A percentile compares a stretch with the other conserved stretches of the same genome.
Evolutionary conservation across 768 basidiomycete genomes (phyloP).

Genomic region (Tephrocybe sp.): DNA sequence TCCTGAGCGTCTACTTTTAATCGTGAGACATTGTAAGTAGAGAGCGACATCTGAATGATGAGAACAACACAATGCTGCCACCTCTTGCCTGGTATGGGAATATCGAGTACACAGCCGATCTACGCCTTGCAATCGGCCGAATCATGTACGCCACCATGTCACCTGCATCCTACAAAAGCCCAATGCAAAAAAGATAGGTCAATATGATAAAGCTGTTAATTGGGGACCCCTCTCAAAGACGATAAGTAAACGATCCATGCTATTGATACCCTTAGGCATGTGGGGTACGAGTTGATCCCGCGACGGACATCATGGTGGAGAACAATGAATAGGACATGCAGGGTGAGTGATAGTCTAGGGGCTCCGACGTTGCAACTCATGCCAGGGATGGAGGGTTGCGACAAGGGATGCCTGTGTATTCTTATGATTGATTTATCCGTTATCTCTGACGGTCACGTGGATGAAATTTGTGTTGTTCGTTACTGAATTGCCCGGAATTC

Average conservation of each 20-base stretch:
- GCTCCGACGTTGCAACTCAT: too few relatives aligned
- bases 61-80: background rate
- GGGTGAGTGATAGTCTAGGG: background rate
- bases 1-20: too few relatives aligned
- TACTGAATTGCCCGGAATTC: conserved; percentile 4
- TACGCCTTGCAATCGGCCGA: conserved; percentile 10
- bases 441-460: conserved; percentile 11
- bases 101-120: conserved; percentile 5
- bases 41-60: too few relatives aligned
- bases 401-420: background rate
- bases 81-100: conserved; percentile 3
- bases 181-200: too few relatives aligned
- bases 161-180: background rate
- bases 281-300: too few relatives aligned
- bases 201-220: too few relatives aligned
- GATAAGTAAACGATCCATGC: background rate
- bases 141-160: background rate
- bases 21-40: too few relatives aligned
- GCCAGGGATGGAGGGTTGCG: too few relatives aligned
- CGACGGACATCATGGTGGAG: too few relatives aligned
- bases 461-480: background rate
- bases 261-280: too few relatives aligned
- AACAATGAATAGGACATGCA: background rate
- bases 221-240: too few relatives aligned
- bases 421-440: conserved; percentile 7